Base-by-base conservation (phyloP, 73 alveolate genomes). In the Vitrella brassicaformis region DNA sequence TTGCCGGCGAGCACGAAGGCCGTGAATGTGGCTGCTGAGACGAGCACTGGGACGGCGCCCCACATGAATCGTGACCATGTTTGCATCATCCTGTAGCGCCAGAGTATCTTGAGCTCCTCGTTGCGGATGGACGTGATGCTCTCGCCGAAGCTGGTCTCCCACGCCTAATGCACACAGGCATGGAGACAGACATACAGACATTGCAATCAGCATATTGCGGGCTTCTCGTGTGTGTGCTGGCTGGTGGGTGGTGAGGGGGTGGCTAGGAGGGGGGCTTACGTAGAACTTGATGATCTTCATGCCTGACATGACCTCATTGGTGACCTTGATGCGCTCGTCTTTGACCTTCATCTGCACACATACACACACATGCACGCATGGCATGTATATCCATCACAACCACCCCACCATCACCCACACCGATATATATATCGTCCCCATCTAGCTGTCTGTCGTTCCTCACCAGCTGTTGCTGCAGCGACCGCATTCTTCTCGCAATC, bases 281-380 rank as follows among this genome's bases (percentile, higher is more conserved):
- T 76, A 76, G 67, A 32, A 4, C 28, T 56, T 70, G 30, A 70
- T 39, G 67, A 0, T 25, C 30, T 28, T 56, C 69, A 68, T 28
- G 27, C 47, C 39, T 14, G 31, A 10, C 30, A 56, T 1, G 10
- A 25, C 28, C 69, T 56, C 69, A 14, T 39, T 39, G 56, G 56
- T 39, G 56, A 39, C n/a, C 77, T 76, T 76, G 77, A 76, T 68
- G 10, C 83, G 56, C 46, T 76, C 71, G 47, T 76, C 83, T 47
- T 76, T 76, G 77, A 68, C 68, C 30, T n/a, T 70, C 83, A 76
- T 76, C 64, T 67, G 56, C 31, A n/a, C n/a, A n/a, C n/a, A n/a
- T n/a, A n/a, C n/a, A n/a, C n/a, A n/a, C n/a, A n/a, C n/a, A n/a
- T n/a, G n/a, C n/a, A n/a, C n/a, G n/a, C n/a, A n/a, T n/a, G n/a